phyloP scores from a whole-genome alignment of 345 rosid genomes.

The Eucalyptus viminalis region DNA sequence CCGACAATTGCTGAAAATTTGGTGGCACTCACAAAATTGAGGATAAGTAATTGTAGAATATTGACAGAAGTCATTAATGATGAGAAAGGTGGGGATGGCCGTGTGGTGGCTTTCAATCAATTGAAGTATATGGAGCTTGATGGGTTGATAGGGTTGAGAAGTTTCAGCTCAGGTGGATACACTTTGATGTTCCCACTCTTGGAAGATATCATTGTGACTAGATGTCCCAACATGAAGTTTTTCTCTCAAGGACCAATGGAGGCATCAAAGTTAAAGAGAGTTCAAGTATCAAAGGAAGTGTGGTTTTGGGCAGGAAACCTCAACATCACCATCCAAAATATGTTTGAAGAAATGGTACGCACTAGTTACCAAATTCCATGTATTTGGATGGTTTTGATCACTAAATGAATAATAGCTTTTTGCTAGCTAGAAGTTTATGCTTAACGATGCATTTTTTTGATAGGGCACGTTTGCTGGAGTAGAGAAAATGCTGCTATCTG shows the following conservation, averaged over 20 bases:
- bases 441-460: background rate
- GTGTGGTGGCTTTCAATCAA: background rate
- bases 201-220: background rate
- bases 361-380: background rate
- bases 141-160: background rate
- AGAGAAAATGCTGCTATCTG: accelerated
- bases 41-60: background rate
- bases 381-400: background rate
- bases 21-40: too few species aligned
- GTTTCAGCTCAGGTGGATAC: background rate
- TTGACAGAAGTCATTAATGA: background rate
- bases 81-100: background rate
- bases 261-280: background rate
- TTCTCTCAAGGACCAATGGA: background rate
- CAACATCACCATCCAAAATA: background rate
- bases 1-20: too few species aligned
- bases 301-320: background rate
- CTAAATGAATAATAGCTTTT: accelerated
- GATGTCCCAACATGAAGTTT: background rate
- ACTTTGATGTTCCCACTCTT: background rate
- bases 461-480: accelerated
- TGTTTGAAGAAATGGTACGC: background rate
- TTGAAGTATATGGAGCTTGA: background rate
- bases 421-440: background rate
- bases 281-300: background rate